phyloP scores from a whole-genome alignment of 305 asterid genomes.

The Fraxinus latifolia region DNA sequence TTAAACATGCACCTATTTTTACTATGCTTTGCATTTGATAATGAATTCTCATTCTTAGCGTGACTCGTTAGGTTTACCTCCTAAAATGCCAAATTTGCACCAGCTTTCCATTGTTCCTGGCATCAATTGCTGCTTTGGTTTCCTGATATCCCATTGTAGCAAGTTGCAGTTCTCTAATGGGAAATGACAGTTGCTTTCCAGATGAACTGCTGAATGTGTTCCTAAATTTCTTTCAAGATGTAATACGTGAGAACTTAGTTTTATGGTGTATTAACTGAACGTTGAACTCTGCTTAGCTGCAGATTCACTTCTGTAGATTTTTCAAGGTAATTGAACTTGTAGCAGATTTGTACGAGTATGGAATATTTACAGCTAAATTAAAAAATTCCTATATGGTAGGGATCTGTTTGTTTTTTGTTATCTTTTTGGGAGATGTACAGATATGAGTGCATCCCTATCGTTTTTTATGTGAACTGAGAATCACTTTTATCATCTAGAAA shows the following conservation, averaged over 20 bases:
- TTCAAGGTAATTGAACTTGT: neutral
- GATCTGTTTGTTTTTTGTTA: neutral
- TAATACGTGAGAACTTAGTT: constrained; percentile 14
- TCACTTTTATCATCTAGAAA: neutral
- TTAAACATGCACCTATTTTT: constrained; percentile 8
- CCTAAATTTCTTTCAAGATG: constrained; percentile 8
- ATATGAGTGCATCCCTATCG: neutral
- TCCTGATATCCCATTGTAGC: constrained; percentile 11
- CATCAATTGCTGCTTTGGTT: constrained; percentile 7
- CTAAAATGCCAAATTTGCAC: constrained; percentile 10
- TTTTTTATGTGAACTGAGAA: neutral
- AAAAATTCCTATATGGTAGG: neutral
- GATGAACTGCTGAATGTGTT: constrained; percentile 16
- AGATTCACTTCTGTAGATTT: neutral
- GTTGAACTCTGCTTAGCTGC: constrained; percentile 6
- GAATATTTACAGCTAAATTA: neutral
- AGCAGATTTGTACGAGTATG: neutral
- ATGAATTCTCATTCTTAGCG: constrained; percentile 3
- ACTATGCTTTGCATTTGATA: constrained; percentile 1
- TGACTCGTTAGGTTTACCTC: constrained; percentile 16
- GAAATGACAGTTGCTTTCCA: neutral
- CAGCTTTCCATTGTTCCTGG: constrained; percentile 10
- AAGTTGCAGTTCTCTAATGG: constrained; percentile 1
- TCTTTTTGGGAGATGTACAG: neutral
- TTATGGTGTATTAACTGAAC: constrained; percentile 10